Conservation (phyloP, 1,284 basidiomycete genomes). For the Heimioporus retisporus region DNA sequence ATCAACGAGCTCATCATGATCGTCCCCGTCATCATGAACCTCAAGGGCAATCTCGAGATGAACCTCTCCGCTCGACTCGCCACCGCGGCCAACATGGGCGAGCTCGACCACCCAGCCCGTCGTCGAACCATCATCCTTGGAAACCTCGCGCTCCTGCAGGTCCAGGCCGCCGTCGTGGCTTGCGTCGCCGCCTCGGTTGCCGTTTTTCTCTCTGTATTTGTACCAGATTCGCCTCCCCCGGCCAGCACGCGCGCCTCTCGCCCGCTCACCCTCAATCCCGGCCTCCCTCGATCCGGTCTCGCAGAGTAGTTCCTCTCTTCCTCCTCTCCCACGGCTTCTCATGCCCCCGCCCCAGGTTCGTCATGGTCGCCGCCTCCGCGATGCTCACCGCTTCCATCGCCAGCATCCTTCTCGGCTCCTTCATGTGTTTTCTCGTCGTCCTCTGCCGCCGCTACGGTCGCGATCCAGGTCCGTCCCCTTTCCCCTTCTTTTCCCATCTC, state of each 20-base stretch:
- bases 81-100: slow-evolving; percentile 88
- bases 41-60: slow-evolving; percentile 98
- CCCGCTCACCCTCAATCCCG: too few relatives aligned
- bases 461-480: slow-evolving; percentile 89
- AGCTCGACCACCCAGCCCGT: slow-evolving; percentile 80
- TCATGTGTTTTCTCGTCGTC: slow-evolving; percentile 92
- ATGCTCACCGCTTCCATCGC: slow-evolving; percentile 92
- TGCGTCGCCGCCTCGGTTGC: slow-evolving; percentile 83
- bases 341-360: slow-evolving; percentile 83
- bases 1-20: slow-evolving; percentile 98
- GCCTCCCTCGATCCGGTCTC: too few relatives aligned
- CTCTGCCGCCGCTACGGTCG: slow-evolving; percentile 80
- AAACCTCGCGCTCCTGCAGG: slow-evolving; percentile 90
- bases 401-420: slow-evolving; percentile 86
- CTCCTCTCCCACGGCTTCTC: slow-evolving; percentile 48
- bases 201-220: too few relatives aligned
- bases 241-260: too few relatives aligned
- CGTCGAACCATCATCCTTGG: slow-evolving; percentile 82
- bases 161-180: slow-evolving; percentile 90
- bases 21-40: slow-evolving; percentile 94
- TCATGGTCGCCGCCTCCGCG: slow-evolving; percentile 90
- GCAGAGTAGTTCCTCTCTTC: too few relatives aligned
- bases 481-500: too few relatives aligned
- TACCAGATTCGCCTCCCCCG: too few relatives aligned
- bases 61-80: slow-evolving; percentile 86